Evolutionary conservation across 345 rosid species (phyloP).

Genomic region (Barbarea vulgaris): DNA sequence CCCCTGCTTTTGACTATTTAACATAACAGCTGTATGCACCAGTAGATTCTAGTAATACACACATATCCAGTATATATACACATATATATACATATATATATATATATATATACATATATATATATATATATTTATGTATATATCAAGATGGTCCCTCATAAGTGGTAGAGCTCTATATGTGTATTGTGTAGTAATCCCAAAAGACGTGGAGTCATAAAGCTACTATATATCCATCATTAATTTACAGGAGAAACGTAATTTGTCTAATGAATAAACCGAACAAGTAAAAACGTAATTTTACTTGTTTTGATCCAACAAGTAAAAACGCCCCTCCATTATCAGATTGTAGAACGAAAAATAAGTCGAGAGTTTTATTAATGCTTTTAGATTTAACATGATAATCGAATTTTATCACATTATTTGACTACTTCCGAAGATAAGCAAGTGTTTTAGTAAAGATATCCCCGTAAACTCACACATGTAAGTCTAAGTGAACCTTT

Average conservation of each 20-base stretch:
- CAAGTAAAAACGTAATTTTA: too few species aligned
- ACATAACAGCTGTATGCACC: conserved; percentile 23
- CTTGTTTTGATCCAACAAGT: neutral
- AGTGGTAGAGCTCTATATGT: conserved; percentile 17
- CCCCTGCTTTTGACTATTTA: conserved; percentile 20
- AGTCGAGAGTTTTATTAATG: neutral
- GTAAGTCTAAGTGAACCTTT: too few species aligned
- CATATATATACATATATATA: neutral
- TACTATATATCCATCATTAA: conserved; percentile 5
- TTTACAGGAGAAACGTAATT: neutral
- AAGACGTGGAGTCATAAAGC: conserved; percentile 2
- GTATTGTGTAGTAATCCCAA: neutral
- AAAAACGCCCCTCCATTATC: neutral
- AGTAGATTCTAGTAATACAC: neutral
- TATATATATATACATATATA: neutral
- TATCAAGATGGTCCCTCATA: conserved; percentile 13
- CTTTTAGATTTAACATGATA: neutral
- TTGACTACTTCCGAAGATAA: neutral
- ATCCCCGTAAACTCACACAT: too few species aligned
- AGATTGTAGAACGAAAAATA: neutral
- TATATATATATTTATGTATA: neutral
- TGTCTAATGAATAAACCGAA: too few species aligned
- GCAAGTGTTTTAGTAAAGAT: neutral
- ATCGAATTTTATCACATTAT: neutral
- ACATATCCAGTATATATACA: neutral